Base-by-base conservation (phyloP, 441 rosid species). In the Euphorbia celastroides region DNA sequence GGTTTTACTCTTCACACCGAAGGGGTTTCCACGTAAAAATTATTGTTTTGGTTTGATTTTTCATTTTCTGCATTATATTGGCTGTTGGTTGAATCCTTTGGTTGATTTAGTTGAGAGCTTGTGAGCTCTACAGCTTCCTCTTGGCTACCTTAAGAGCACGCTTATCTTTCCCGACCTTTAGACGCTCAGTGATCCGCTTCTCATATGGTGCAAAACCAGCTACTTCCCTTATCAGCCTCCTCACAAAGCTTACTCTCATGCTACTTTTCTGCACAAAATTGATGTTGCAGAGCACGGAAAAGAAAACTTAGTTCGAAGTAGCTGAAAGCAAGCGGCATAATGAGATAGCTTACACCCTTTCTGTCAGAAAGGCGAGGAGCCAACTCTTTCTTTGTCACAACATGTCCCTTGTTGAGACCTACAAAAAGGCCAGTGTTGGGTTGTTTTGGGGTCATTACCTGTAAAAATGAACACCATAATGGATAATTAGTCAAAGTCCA, bases 141-240 rank as follows among this genome's bases (percentile, higher is more conserved):
- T 85, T 85, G 9, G 88, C 84, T 7, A 79, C 75, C 76, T 82
- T 79, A 69, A 83, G 65, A 14, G 90, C 86, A 14, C 84, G 70
- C 73, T 85, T 85, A 57, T 85, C 89, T 63, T 85, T 83, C 5
- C 89, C 87, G 5, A 83, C 87, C 57, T 83, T 81, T 26, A 83
- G 75, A 55, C 83, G 86, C 70, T 83, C 86, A 16, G 84, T 81
- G 41, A 81, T 81, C 62, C 90, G 80, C 72, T 79, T 83, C 76
- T 85, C 88, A 41, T 80, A 81, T 0, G 90, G 83, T 36, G 83
- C 88, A 69, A 81, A 83, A 19, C 84, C 90, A 52, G 84, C 88
- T 60, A 83, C 90, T 64, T 83, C 90, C 76, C 90, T 73, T 7
- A 85, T 81, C 51, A 83, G 48, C 32, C 51, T 71, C 73, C 83